These are phyloP conservation scores for Yamadazyma endophytica DNA, from an alignment of 805 yeast genomes.

Conservation along the genomic window DNA sequence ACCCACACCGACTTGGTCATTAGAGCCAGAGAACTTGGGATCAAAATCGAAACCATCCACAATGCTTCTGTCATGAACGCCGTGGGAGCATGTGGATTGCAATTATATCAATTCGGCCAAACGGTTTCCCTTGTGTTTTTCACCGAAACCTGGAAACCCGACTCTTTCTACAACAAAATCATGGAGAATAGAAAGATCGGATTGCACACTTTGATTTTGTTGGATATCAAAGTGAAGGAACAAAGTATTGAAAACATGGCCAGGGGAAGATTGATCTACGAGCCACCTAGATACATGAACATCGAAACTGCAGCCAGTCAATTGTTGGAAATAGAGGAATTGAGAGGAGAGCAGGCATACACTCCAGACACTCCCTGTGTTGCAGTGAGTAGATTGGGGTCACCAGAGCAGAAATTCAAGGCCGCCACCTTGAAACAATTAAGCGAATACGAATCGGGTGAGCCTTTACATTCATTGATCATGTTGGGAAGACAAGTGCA, in stretches of 20 bases:
- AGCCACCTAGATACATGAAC: slow-evolving; percentile 96
- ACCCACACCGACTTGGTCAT: slow-evolving; percentile 93
- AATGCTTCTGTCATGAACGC: slow-evolving; percentile 98
- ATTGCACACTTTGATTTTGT: slow-evolving; percentile 78
- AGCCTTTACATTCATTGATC: slow-evolving; percentile 87
- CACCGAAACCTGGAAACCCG: slow-evolving; percentile 95
- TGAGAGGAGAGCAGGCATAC: slow-evolving; percentile 72
- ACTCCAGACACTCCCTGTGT: slow-evolving; percentile 88
- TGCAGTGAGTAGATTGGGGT: slow-evolving; percentile 87
- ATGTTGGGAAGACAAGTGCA: slow-evolving; percentile 92
- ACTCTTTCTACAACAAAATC: slow-evolving; percentile 85
- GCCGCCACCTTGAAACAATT: slow-evolving; percentile 81
- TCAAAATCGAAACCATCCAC: slow-evolving; percentile 78
- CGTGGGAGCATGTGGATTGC: slow-evolving; percentile 96
- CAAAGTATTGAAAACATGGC: slow-evolving; percentile 94
- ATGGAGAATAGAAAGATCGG: slow-evolving; percentile 89
- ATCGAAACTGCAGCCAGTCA: slow-evolving; percentile 87
- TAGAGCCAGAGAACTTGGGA: slow-evolving; percentile 81
- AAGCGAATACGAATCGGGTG: slow-evolving; percentile 84
- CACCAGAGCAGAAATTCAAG: slow-evolving; percentile 75
- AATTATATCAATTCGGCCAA: slow-evolving; percentile 92
- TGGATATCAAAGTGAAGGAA: slow-evolving; percentile 95
- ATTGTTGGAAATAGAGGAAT: slow-evolving; percentile 81
- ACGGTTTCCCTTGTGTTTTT: slow-evolving; percentile 95
- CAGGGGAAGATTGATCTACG: slow-evolving; percentile 85